Evolutionary conservation across 306 rosid species (phyloP).

Genomic region (Astragalus membranaceus): DNA sequence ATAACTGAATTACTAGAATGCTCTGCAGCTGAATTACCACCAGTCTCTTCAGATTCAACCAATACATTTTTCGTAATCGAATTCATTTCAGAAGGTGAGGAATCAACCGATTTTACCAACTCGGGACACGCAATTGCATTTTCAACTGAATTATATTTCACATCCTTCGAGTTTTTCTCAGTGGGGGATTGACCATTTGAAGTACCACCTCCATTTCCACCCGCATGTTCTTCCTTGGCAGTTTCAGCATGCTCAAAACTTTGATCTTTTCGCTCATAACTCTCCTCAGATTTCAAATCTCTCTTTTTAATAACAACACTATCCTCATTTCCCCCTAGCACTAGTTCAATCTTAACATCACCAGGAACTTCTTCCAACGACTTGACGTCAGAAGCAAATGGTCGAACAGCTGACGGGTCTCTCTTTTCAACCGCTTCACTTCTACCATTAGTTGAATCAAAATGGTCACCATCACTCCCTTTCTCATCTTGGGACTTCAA

Average conservation of each 20-base stretch:
- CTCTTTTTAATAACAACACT: slow-evolving; percentile 26
- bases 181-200: slow-evolving; percentile 42
- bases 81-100: slow-evolving; percentile 12
- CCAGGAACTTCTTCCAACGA: slow-evolving; percentile 26
- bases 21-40: slow-evolving; percentile 15
- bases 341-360: slow-evolving; percentile 20
- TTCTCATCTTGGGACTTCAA: slow-evolving; percentile 47
- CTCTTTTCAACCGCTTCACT: slow-evolving; percentile 28
- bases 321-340: slow-evolving; percentile 21
- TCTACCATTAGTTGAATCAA: slow-evolving; percentile 28
- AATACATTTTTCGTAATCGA: slow-evolving; percentile 18
- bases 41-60: slow-evolving; percentile 13
- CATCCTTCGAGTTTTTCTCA: slow-evolving; percentile 30
- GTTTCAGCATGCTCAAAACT: slow-evolving; percentile 19
- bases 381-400: slow-evolving; percentile 26
- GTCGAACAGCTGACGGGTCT: slow-evolving; percentile 21
- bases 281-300: slow-evolving; percentile 31
- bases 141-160: slow-evolving; percentile 14
- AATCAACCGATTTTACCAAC: slow-evolving; percentile 19
- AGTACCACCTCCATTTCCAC: slow-evolving; percentile 27
- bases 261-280: slow-evolving; percentile 23
- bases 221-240: slow-evolving; percentile 27
- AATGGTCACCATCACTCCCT: slow-evolving; percentile 43
- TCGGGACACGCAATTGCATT: slow-evolving; percentile 19
- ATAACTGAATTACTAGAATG: slow-evolving; percentile 21